Evolutionary conservation across 495 filamentous ascomycete species (phyloP).

Genomic region (Letharia lupina): DNA sequence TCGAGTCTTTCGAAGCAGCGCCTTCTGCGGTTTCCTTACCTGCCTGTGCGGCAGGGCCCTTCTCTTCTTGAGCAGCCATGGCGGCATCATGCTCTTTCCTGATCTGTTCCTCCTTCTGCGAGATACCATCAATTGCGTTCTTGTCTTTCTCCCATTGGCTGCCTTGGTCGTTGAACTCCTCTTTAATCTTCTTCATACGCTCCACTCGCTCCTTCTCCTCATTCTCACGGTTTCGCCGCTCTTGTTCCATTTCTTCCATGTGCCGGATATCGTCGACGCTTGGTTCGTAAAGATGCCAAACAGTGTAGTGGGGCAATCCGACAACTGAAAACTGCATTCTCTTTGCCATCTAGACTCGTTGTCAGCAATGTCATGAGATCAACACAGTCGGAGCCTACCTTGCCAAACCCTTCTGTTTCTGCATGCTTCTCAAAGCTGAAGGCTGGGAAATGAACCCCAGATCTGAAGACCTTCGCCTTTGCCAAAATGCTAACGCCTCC

Average conservation of each 20-base stretch:
- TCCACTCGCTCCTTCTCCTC: constrained; percentile 64
- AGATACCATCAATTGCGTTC: constrained; percentile 59
- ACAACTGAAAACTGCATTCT: constrained; percentile 95
- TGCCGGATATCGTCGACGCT: constrained; percentile 94
- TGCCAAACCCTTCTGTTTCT: constrained; percentile 97
- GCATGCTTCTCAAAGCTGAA: constrained; percentile 99
- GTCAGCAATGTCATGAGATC: constrained; percentile 29
- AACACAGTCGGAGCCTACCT: constrained; percentile 49
- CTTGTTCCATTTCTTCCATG: constrained; percentile 94
- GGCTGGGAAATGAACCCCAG: constrained; percentile 93
- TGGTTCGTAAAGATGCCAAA: constrained; percentile 99
- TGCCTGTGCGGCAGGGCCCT: constrained; percentile 29
- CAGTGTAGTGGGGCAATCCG: constrained; percentile 94
- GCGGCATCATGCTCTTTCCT: constrained; percentile 28
- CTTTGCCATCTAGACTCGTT: constrained; percentile 74
- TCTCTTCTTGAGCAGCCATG: constrained; percentile 38
- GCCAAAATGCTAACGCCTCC: constrained; percentile 96
- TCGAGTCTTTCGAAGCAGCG: constrained; percentile 4
- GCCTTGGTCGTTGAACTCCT: constrained; percentile 59
- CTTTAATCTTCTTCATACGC: constrained; percentile 56
- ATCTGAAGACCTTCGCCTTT: constrained; percentile 89
- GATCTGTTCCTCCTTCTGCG: constrained; percentile 42
- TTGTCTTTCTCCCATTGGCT: constrained; percentile 80
- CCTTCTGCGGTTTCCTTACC: constrained; percentile 29
- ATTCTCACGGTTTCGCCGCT: constrained; percentile 60